phyloP scores from a whole-genome alignment of 768 basidiomycete genomes.

The Pleurotus citrinopileatus region DNA sequence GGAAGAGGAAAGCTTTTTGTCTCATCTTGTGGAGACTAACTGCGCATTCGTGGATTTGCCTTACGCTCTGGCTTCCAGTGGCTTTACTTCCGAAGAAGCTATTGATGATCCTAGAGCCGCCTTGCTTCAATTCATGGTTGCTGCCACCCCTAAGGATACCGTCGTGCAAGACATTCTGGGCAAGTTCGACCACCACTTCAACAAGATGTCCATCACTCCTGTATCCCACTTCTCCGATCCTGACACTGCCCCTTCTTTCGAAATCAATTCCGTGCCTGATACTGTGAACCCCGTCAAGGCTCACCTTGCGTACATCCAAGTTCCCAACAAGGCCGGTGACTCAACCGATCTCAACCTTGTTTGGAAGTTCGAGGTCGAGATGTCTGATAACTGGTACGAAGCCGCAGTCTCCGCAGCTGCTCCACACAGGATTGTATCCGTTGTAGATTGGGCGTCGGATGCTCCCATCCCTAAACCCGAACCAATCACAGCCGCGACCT shows the following conservation, averaged over 20 bases:
- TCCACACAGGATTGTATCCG: conserved; percentile 82
- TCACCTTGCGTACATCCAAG: conserved; percentile 76
- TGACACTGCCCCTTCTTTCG: conserved; percentile 33
- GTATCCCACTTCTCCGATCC: conserved; percentile 43
- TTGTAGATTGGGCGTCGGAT: conserved; percentile 95
- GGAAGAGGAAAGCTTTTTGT: conserved; percentile 17
- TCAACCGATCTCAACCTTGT: conserved; percentile 66
- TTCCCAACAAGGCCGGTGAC: conserved; percentile 62
- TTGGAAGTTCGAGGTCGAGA: conserved; percentile 93
- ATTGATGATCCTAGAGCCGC: conserved; percentile 46
- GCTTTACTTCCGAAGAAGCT: conserved; percentile 22
- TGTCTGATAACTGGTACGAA: conserved; percentile 97
- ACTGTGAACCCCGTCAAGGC: conserved; percentile 80
- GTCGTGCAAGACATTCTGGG: conserved; percentile 47
- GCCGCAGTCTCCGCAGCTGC: conserved; percentile 69
- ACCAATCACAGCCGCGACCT: conserved; percentile 39
- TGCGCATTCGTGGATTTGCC: conserved; percentile 49
- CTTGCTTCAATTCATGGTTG: conserved; percentile 76
- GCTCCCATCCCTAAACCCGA: conserved; percentile 46
- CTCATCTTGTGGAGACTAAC: conserved; percentile 55
- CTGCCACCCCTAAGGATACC: conserved; percentile 55
- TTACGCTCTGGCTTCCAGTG: conserved; percentile 27
- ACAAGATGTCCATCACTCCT: conserved; percentile 43
- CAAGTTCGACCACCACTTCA: conserved; percentile 48
- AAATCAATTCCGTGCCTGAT: conserved; percentile 66